Conservation (phyloP, 108 stramenopile genomes). For the Fistulifera pelliculosa region DNA sequence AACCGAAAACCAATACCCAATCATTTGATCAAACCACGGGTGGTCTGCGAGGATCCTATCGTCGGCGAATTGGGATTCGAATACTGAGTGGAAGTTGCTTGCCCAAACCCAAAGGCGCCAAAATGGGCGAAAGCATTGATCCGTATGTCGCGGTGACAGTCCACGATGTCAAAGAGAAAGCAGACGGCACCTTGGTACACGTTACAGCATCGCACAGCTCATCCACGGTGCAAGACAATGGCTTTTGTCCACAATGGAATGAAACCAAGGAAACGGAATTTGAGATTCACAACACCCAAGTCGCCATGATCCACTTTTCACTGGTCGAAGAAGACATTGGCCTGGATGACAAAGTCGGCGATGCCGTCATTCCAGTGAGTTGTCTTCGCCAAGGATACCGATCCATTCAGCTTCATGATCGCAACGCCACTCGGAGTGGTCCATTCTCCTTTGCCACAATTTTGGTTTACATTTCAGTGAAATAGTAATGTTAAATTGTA, state of each 20-base stretch:
- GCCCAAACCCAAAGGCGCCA: slow-evolving; percentile 69
- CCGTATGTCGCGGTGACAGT: slow-evolving; percentile 63
- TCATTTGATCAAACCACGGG: no score
- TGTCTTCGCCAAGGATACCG: slow-evolving; percentile 70
- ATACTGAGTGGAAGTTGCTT: slow-evolving; percentile 59
- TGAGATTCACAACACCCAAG: slow-evolving; percentile 38
- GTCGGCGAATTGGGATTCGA: slow-evolving; percentile 30
- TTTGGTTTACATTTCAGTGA: slow-evolving; percentile 27
- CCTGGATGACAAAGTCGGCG: slow-evolving; percentile 51
- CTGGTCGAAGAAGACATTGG: slow-evolving; percentile 53
- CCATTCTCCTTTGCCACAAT: slow-evolving; percentile 64
- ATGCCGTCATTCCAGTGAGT: slow-evolving; percentile 54
- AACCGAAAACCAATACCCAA: background rate
- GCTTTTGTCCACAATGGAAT: slow-evolving; percentile 65
- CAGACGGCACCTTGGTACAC: background rate
- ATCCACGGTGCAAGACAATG: slow-evolving; percentile 47
- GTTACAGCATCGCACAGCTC: slow-evolving; percentile 22
- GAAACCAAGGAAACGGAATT: slow-evolving; percentile 25
- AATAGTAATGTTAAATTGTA: no score
- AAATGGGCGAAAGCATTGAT: slow-evolving; percentile 65
- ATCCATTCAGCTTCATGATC: slow-evolving; percentile 57
- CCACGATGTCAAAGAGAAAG: slow-evolving; percentile 45
- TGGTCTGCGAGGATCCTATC: no score
- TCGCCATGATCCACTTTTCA: slow-evolving; percentile 66
- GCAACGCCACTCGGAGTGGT: slow-evolving; percentile 43